Percentiles rank a stretch among this genome's conserved stretches.
Evolutionary conservation across 75 land plant species (phyloP).

Genomic region (Cupressus sempervirens): DNA sequence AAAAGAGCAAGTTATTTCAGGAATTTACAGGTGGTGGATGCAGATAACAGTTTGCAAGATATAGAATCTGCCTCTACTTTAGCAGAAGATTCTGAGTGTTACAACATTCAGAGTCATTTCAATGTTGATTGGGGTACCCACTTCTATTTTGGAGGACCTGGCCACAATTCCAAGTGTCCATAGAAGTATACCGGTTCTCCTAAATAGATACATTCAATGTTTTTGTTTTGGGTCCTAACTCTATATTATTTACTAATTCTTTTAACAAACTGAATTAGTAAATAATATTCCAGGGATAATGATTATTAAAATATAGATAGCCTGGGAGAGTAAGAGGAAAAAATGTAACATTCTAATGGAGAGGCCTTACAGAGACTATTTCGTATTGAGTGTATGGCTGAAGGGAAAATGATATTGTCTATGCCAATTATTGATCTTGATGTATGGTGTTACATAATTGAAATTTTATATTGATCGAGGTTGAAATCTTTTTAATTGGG

Average conservation of each 20-base stretch:
- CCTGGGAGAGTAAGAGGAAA: not conserved
- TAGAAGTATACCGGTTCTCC: not conserved
- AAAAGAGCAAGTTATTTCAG: slow-evolving; percentile 66
- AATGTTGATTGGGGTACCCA: slow-evolving; percentile 62
- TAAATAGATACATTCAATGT: not conserved
- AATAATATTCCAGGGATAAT: not conserved
- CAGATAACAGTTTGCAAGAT: slow-evolving; percentile 56
- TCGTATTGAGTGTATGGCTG: no score
- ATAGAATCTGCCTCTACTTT: slow-evolving; percentile 41
- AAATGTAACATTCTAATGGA: not conserved
- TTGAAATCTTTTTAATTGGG: no score
- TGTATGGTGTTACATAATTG: no score
- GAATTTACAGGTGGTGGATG: slow-evolving; percentile 69
- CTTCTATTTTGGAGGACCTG: slow-evolving; percentile 88
- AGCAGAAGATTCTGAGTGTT: slow-evolving; percentile 73
- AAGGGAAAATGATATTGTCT: no score
- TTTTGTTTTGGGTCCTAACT: not conserved
- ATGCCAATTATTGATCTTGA: no score
- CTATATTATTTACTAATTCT: slow-evolving; percentile 1
- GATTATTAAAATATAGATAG: not conserved
- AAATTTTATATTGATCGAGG: no score
- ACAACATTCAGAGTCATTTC: slow-evolving; percentile 53
- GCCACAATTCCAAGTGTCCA: slow-evolving; percentile 54
- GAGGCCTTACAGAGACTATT: not conserved
- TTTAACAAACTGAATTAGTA: slow-evolving; percentile 6